Evolutionary conservation across 306 rosid genomes (phyloP).

Genomic region (Glycine tomentella): DNA sequence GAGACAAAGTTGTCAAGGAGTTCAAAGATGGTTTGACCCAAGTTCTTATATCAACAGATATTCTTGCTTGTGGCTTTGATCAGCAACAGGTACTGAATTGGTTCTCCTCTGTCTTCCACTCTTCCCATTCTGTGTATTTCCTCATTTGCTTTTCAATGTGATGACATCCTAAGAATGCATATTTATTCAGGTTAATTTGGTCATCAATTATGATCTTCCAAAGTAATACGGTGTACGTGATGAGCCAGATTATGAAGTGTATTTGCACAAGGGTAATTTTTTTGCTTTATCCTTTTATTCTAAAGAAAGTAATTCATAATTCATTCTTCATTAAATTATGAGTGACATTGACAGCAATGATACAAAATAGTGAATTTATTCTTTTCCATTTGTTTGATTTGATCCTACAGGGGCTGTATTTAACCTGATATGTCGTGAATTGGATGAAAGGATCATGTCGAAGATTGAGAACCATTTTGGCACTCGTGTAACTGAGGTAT

Average conservation of each 20-base stretch:
- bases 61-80: slow-evolving; percentile 88
- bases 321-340: not conserved
- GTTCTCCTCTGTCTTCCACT: not conserved
- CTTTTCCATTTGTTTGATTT: slow-evolving; percentile 18
- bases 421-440: slow-evolving; percentile 58
- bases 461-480: slow-evolving; percentile 65
- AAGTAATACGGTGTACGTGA: slow-evolving; percentile 48
- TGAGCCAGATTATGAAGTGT: slow-evolving; percentile 87
- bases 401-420: slow-evolving; percentile 64
- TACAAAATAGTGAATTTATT: slow-evolving; percentile 20
- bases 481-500: slow-evolving; percentile 57
- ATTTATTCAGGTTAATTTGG: slow-evolving; percentile 72
- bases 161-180: slow-evolving; percentile 26
- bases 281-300: not conserved
- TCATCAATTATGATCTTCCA: slow-evolving; percentile 88
- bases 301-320: slow-evolving; percentile 11
- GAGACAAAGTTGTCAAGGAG: slow-evolving; percentile 87
- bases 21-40: slow-evolving; percentile 82
- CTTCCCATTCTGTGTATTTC: not conserved
- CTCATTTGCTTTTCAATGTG: not conserved
- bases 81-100: slow-evolving; percentile 74
- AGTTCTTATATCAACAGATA: too few species aligned
- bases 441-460: slow-evolving; percentile 51
- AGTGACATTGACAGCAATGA: not conserved
- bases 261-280: slow-evolving; percentile 63